Evolutionary conservation across 805 yeast genomes (phyloP).

Genomic region (Lachancea cidri): DNA sequence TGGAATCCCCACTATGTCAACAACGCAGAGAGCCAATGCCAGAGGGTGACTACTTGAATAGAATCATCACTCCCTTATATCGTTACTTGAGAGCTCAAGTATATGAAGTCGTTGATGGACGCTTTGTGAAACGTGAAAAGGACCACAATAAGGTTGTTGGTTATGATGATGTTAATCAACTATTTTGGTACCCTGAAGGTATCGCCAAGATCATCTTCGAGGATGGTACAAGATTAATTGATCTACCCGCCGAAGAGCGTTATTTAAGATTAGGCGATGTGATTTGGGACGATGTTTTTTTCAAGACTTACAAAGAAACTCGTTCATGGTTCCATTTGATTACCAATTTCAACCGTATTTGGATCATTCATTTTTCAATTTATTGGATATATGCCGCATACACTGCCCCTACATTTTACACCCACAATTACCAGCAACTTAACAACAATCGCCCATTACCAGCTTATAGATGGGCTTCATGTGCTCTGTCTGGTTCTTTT

Average conservation of each 20-base stretch:
- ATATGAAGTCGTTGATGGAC: constrained; percentile 74
- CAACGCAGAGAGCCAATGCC: constrained; percentile 79
- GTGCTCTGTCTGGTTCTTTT: constrained; percentile 86
- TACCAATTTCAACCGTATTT: constrained; percentile 95
- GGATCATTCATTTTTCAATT: constrained; percentile 86
- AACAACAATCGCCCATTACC: constrained; percentile 82
- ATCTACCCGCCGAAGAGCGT: constrained; percentile 85
- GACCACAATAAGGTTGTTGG: constrained; percentile 81
- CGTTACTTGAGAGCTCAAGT: constrained; percentile 75
- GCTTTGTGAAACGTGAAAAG: constrained; percentile 77
- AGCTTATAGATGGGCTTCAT: constrained; percentile 88
- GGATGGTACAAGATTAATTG: constrained; percentile 89
- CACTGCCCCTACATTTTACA: constrained; percentile 87
- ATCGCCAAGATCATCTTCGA: constrained; percentile 84
- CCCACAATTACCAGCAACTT: constrained; percentile 78
- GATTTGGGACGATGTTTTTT: constrained; percentile 85
- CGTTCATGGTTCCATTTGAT: constrained; percentile 97
- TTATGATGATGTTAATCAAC: constrained; percentile 97
- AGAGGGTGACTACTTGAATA: constrained; percentile 83
- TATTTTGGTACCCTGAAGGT: constrained; percentile 99
- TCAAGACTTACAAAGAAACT: constrained; percentile 91
- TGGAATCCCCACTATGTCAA: constrained; percentile 84
- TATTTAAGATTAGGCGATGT: constrained; percentile 86
- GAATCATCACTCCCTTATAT: constrained; percentile 89
- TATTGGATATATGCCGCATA: constrained; percentile 96